Evolutionary conservation across 768 basidiomycete genomes (phyloP).

Genomic region (Macrolepiota albuminosa): DNA sequence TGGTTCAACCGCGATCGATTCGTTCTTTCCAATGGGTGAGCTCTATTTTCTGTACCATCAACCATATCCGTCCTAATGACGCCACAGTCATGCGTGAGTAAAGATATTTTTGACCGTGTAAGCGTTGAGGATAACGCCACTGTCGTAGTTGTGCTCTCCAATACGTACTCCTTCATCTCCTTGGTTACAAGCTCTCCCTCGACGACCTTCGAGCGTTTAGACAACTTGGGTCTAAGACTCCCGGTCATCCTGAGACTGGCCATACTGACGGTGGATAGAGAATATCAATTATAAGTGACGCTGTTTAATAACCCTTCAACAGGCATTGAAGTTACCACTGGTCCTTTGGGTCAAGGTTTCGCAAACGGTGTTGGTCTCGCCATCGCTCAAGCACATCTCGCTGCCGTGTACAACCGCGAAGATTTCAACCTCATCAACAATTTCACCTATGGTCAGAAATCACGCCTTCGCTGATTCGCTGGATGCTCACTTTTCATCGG

Average conservation of each 20-base stretch:
- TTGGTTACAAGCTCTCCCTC: slow-evolving; percentile 88
- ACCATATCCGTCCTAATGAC: slow-evolving; percentile 11
- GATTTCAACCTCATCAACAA: slow-evolving; percentile 79
- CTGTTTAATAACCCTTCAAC: slow-evolving; percentile 4
- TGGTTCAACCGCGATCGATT: slow-evolving; percentile 98
- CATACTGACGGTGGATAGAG: slow-evolving; percentile 41
- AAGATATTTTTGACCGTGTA: not conserved
- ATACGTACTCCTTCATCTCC: slow-evolving; percentile 86
- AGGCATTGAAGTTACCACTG: slow-evolving; percentile 91
- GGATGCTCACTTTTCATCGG: slow-evolving; percentile 3
- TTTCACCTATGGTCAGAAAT: slow-evolving; percentile 72
- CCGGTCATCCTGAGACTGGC: slow-evolving; percentile 85
- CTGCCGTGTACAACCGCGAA: slow-evolving; percentile 85
- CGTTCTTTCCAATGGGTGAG: slow-evolving; percentile 92
- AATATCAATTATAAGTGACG: not conserved
- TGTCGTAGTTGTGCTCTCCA: slow-evolving; percentile 79
- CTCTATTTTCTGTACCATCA: slow-evolving; percentile 6
- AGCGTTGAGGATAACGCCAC: not conserved
- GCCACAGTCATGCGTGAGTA: slow-evolving; percentile 68
- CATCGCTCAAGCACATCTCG: slow-evolving; percentile 88
- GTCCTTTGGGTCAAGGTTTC: slow-evolving; percentile 93
- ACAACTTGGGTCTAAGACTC: slow-evolving; percentile 84
- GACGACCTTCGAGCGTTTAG: slow-evolving; percentile 94
- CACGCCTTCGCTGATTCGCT: slow-evolving; percentile 1
- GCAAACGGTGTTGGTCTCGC: slow-evolving; percentile 92